Conservation (phyloP, 108 stramenopile species). For the Ochromonas danica region DNA sequence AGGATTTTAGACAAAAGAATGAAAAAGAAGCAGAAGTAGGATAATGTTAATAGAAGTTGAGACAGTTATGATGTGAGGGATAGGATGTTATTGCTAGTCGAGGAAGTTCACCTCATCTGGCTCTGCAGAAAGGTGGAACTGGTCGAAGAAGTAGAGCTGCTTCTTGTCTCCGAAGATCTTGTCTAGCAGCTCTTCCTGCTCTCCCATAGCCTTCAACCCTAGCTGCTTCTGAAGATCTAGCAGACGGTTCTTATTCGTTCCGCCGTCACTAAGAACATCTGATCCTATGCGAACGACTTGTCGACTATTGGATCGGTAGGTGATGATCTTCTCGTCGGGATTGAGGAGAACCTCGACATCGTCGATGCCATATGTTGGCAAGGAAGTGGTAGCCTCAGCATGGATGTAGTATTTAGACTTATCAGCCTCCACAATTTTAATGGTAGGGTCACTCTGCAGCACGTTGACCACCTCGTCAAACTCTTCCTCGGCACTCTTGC, state of each 20-base stretch:
- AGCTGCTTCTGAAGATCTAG: background rate
- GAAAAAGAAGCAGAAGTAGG: too few relatives aligned
- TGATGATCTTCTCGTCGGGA: background rate
- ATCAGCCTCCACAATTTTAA: background rate
- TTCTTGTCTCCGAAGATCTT: too few relatives aligned
- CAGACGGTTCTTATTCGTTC: background rate
- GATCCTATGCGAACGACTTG: background rate
- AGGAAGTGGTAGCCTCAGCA: background rate
- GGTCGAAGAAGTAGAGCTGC: too few relatives aligned
- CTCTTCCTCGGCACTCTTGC: background rate
- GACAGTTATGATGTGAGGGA: too few relatives aligned
- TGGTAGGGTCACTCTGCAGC: background rate
- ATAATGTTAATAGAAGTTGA: too few relatives aligned
- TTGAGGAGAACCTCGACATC: background rate
- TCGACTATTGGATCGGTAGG: background rate
- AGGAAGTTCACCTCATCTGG: too few relatives aligned
- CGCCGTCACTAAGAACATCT: background rate
- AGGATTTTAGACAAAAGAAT: too few relatives aligned
- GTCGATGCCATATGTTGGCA: background rate
- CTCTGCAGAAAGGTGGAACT: too few relatives aligned
- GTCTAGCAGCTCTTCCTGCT: too few relatives aligned
- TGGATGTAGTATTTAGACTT: background rate
- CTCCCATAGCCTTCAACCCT: background rate
- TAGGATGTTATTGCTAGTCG: too few relatives aligned
- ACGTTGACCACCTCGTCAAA: background rate